A percentile compares a stretch with the other conserved stretches of the same genome.
These are phyloP conservation scores for Phytophthora megakarya DNA, from an alignment of 352 stramenopile genomes.

Conservation along the genomic window DNA sequence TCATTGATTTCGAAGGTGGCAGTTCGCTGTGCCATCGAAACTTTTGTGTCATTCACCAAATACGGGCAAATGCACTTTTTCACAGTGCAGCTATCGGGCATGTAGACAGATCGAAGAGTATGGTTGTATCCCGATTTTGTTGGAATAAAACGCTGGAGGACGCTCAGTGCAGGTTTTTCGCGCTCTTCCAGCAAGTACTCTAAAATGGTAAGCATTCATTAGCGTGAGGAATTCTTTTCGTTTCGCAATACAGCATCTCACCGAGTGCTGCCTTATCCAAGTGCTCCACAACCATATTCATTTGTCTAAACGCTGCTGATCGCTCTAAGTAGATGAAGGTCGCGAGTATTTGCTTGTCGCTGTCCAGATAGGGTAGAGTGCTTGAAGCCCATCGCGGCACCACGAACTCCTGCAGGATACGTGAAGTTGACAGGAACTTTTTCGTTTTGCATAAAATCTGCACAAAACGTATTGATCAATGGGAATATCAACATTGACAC, in stretches of 20 bases:
- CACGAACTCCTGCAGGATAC: slow-evolving; percentile 61
- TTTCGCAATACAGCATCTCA: slow-evolving; percentile 4
- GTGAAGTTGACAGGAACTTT: slow-evolving; percentile 51
- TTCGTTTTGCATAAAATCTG: slow-evolving; percentile 73
- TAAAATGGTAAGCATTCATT: slow-evolving; percentile 4
- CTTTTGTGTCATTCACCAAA: slow-evolving; percentile 43
- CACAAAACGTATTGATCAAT: background rate
- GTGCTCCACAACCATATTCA: slow-evolving; percentile 61
- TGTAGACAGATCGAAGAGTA: slow-evolving; percentile 65
- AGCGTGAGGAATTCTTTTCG: background rate
- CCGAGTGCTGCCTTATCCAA: slow-evolving; percentile 48
- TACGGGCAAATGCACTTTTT: slow-evolving; percentile 73
- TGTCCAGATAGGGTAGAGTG: slow-evolving; percentile 17
- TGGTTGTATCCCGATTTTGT: slow-evolving; percentile 79
- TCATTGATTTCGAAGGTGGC: slow-evolving; percentile 68
- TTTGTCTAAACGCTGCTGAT: slow-evolving; percentile 38
- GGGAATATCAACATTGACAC: too few species aligned
- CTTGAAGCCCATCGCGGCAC: slow-evolving; percentile 27
- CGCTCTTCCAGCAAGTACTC: slow-evolving; percentile 48
- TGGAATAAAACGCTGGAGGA: slow-evolving; percentile 71
- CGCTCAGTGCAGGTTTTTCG: slow-evolving; percentile 57
- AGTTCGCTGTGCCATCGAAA: slow-evolving; percentile 47
- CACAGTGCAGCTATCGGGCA: slow-evolving; percentile 55
- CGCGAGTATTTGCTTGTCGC: slow-evolving; percentile 53
- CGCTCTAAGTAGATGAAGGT: slow-evolving; percentile 61